Percentiles rank a stretch among this genome's conserved stretches.
Conservation (phyloP, 805 yeast species). For the Sugiyamaella mastotermitis region DNA sequence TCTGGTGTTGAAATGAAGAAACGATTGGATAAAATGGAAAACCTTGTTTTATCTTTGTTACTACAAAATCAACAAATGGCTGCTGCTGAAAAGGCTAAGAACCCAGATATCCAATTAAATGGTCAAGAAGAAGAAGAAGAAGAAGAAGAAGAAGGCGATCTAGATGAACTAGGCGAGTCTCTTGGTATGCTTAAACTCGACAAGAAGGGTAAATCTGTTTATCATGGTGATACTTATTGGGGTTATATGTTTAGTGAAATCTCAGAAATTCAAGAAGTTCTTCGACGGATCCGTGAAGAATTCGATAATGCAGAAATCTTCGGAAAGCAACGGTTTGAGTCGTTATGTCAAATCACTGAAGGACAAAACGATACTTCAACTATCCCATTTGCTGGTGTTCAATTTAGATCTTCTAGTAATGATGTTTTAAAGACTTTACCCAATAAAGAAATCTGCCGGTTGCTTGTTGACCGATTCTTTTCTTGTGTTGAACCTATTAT, state of each 20-base stretch:
- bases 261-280: slow-evolving; percentile 19
- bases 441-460: slow-evolving; percentile 18
- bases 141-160: slow-evolving; percentile 9
- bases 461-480: slow-evolving; percentile 25
- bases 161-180: slow-evolving; percentile 24
- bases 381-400: slow-evolving; percentile 14
- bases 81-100: neutral
- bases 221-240: slow-evolving; percentile 33
- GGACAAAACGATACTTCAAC: slow-evolving; percentile 8
- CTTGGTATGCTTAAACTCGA: slow-evolving; percentile 32
- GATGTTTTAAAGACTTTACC: slow-evolving; percentile 26
- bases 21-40: slow-evolving; percentile 27
- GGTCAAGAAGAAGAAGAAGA: slow-evolving; percentile 12
- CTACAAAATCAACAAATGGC: slow-evolving; percentile 7
- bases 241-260: slow-evolving; percentile 28
- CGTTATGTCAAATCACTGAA: slow-evolving; percentile 9
- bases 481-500: slow-evolving; percentile 24
- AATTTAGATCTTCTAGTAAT: slow-evolving; percentile 12
- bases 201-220: slow-evolving; percentile 26
- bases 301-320: slow-evolving; percentile 6
- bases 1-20: slow-evolving; percentile 19
- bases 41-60: slow-evolving; percentile 22
- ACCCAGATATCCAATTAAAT: neutral
- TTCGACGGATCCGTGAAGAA: slow-evolving; percentile 12
- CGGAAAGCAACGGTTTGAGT: slow-evolving; percentile 7